These are phyloP conservation scores for Lotmaria passim DNA, from an alignment of 208 protist genomes.

Conservation along the genomic window DNA sequence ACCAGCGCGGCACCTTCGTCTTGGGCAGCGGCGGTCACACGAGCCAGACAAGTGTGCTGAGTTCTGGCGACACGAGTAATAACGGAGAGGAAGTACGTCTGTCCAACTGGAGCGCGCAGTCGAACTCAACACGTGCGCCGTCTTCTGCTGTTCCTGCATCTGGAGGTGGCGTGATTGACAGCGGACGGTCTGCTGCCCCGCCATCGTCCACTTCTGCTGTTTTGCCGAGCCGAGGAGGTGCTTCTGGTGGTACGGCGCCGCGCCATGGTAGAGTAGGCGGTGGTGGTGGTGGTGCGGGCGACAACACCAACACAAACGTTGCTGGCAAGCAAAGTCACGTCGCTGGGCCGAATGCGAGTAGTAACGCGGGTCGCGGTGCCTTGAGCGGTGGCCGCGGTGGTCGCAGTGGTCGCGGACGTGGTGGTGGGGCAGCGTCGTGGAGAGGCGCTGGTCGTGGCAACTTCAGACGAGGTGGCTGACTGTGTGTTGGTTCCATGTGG, in stretches of 20 bases:
- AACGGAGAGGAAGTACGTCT: slow-evolving; percentile 26
- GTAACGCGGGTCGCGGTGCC: neutral
- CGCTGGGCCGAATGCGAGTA: neutral
- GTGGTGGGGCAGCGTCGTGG: slow-evolving; percentile 3
- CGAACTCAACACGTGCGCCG: slow-evolving; percentile 9
- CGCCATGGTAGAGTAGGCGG: neutral
- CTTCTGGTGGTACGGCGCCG: neutral
- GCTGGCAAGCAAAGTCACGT: neutral
- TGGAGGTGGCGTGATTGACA: neutral
- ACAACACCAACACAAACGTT: neutral
- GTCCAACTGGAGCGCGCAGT: slow-evolving; percentile 23
- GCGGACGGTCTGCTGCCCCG: neutral
- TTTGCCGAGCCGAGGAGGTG: slow-evolving; percentile 1
- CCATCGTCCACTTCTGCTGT: neutral
- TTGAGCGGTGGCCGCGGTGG: neutral
- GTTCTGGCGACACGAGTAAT: slow-evolving; percentile 5
- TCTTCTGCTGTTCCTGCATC: neutral
- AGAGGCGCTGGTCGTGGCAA: slow-evolving; percentile 16
- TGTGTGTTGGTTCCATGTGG: too few relatives aligned
- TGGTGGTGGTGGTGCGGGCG: neutral
- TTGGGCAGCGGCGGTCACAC: slow-evolving; percentile 2
- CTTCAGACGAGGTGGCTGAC: neutral
- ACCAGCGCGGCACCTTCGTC: neutral
- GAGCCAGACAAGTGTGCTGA: slow-evolving; percentile 10
- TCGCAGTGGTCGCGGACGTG: slow-evolving; percentile 18